Percentiles rank a stretch among this genome's conserved stretches.
Evolutionary conservation across 768 basidiomycete species (phyloP).

Genomic region (Gautieria morchelliformis): DNA sequence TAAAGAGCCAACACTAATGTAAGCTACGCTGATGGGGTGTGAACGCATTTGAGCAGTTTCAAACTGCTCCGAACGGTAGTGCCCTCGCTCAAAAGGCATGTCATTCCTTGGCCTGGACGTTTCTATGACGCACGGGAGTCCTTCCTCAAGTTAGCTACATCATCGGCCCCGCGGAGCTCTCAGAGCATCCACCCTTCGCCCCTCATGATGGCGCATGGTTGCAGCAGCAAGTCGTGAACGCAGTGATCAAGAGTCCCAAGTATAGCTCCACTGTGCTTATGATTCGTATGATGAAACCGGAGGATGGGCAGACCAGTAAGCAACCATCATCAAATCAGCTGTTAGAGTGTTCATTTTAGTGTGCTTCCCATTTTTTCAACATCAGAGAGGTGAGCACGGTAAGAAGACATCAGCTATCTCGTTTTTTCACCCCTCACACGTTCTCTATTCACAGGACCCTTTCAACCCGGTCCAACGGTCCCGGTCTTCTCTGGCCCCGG

Average conservation of each 20-base stretch:
- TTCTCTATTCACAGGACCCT: background rate
- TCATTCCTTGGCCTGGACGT: slow-evolving; percentile 6
- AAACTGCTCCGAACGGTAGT: background rate
- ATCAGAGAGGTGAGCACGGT: slow-evolving; percentile 5
- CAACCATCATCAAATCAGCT: background rate
- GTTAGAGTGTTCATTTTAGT: background rate
- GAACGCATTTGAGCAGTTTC: background rate
- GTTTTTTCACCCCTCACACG: background rate
- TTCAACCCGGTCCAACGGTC: background rate
- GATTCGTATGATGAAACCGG: slow-evolving; percentile 13
- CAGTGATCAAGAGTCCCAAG: slow-evolving; percentile 8
- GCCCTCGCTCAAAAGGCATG: slow-evolving; percentile 4
- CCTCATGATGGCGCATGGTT: slow-evolving; percentile 8
- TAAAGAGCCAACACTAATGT: too few relatives aligned
- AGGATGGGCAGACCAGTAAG: slow-evolving; percentile 10
- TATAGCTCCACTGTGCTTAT: slow-evolving; percentile 9
- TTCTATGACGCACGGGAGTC: slow-evolving; percentile 7
- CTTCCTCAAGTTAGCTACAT: slow-evolving; percentile 10
- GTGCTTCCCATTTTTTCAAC: slow-evolving; percentile 6
- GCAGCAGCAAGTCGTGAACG: slow-evolving; percentile 7
- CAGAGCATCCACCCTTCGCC: slow-evolving; percentile 8
- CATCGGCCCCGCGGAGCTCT: slow-evolving; percentile 9
- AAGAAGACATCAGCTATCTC: background rate
- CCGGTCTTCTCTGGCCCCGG: slow-evolving; percentile 9
- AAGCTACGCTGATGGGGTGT: too few relatives aligned